phyloP scores from a whole-genome alignment of 441 rosid genomes.

The Viola pubescens region DNA sequence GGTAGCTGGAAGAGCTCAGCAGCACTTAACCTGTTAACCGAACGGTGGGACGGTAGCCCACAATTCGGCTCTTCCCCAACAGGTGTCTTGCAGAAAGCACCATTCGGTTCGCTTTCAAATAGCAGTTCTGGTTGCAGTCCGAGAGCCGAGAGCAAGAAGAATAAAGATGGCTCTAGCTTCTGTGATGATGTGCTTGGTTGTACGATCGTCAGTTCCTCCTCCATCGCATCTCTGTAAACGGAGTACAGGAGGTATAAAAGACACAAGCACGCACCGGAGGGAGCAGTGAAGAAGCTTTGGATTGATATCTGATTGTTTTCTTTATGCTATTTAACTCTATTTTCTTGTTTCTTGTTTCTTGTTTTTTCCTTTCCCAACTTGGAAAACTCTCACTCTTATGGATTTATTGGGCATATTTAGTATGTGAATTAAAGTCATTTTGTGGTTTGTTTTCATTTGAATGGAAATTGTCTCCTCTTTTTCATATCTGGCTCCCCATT shows the following conservation, averaged over 20 bases:
- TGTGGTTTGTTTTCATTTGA: background rate
- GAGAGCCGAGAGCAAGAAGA: slow-evolving; percentile 26
- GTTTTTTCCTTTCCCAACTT: background rate
- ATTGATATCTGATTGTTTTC: background rate
- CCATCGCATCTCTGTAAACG: slow-evolving; percentile 24
- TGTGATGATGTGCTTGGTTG: slow-evolving; percentile 32
- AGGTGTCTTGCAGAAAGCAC: slow-evolving; percentile 45
- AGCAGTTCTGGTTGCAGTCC: slow-evolving; percentile 56
- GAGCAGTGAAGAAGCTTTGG: slow-evolving; percentile 1
- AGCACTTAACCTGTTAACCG: slow-evolving; percentile 29
- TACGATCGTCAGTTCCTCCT: slow-evolving; percentile 28
- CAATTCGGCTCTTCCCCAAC: slow-evolving; percentile 44
- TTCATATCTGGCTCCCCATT: background rate
- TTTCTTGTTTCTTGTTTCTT: background rate
- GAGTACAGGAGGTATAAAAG: background rate
- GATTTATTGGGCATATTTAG: slow-evolving; percentile 1
- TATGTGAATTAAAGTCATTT: slow-evolving; percentile 12
- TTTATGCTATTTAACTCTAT: slow-evolving; percentile 5
- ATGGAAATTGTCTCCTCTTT: background rate
- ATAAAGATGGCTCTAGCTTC: slow-evolving; percentile 25
- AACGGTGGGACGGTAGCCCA: slow-evolving; percentile 39
- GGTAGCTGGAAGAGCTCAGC: slow-evolving; percentile 29
- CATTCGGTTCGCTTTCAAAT: slow-evolving; percentile 42
- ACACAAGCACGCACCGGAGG: background rate
- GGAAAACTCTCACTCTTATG: slow-evolving; percentile 1